Evolutionary conservation across 2,329 filamentous ascomycete species (phyloP).

Genomic region (Phoma sp.): DNA sequence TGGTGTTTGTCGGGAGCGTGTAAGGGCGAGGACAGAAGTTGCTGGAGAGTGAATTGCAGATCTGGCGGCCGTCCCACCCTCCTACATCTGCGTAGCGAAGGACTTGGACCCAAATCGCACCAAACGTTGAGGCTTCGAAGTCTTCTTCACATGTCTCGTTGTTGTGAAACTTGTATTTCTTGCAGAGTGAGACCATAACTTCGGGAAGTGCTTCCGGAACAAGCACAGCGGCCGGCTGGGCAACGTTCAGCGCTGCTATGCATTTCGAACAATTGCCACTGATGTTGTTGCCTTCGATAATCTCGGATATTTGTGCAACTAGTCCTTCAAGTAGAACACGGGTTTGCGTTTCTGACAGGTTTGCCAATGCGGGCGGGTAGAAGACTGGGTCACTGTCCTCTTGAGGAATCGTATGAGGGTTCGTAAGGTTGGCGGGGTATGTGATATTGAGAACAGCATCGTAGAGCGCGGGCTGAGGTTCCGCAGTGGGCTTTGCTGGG

Average conservation of each 20-base stretch:
- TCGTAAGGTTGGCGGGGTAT: constrained; percentile 4
- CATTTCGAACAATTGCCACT: constrained; percentile 8
- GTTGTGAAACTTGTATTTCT: constrained; percentile 7
- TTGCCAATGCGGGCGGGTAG: constrained; percentile 4
- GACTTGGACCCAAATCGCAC: constrained; percentile 4
- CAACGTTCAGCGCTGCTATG: constrained; percentile 1
- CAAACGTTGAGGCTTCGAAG: constrained; percentile 1
- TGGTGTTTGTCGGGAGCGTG: not conserved
- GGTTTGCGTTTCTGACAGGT: not conserved
- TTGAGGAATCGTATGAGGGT: not conserved
- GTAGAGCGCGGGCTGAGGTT: constrained; percentile 6
- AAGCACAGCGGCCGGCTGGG: not conserved
- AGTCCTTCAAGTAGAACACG: not conserved
- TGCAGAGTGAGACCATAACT: constrained; percentile 3
- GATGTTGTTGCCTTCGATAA: constrained; percentile 1
- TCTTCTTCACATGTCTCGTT: constrained; percentile 4
- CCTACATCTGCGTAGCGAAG: constrained; percentile 7
- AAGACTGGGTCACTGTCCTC: constrained; percentile 1
- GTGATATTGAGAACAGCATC: constrained; percentile 8
- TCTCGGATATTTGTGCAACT: not conserved
- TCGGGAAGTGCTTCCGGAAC: constrained; percentile 1
- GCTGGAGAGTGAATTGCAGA: constrained; percentile 6
- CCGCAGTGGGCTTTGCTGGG: constrained; percentile 1
- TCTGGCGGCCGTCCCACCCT: constrained; percentile 6
- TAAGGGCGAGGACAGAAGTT: constrained; percentile 6